Conservation (phyloP, 2,329 filamentous ascomycete genomes). For the Cordyceps tenuipes region DNA sequence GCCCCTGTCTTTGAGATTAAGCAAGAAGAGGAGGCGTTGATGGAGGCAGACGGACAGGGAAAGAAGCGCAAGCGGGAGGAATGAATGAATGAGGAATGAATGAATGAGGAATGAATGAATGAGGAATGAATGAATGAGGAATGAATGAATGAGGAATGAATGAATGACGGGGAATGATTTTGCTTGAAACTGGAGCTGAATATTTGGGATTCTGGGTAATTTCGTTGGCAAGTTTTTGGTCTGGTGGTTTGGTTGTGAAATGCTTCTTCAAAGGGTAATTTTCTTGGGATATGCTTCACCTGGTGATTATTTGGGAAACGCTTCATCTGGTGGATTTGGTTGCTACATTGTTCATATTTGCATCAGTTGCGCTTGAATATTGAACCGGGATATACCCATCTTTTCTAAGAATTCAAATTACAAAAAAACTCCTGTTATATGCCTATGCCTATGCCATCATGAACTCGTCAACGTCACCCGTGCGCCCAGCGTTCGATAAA, state of each 20-base stretch:
- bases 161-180: not conserved
- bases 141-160: too few species aligned
- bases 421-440: too few species aligned
- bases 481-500: constrained; percentile 30
- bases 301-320: not conserved
- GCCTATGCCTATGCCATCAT: too few species aligned
- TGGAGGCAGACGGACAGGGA: too few species aligned
- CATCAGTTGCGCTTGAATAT: not conserved
- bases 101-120: too few species aligned
- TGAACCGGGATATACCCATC: not conserved
- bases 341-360: not conserved
- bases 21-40: not conserved
- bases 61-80: not conserved
- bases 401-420: not conserved
- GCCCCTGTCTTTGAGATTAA: not conserved
- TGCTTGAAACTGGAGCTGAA: not conserved
- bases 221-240: too few species aligned
- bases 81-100: too few species aligned
- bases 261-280: too few species aligned
- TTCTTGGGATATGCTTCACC: too few species aligned
- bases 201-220: not conserved
- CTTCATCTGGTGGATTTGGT: not conserved
- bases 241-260: too few species aligned
- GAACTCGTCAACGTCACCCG: too few species aligned
- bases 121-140: too few species aligned